Base-by-base conservation (phyloP, 2,329 filamentous ascomycete genomes). In the Colletotrichum lentis region DNA sequence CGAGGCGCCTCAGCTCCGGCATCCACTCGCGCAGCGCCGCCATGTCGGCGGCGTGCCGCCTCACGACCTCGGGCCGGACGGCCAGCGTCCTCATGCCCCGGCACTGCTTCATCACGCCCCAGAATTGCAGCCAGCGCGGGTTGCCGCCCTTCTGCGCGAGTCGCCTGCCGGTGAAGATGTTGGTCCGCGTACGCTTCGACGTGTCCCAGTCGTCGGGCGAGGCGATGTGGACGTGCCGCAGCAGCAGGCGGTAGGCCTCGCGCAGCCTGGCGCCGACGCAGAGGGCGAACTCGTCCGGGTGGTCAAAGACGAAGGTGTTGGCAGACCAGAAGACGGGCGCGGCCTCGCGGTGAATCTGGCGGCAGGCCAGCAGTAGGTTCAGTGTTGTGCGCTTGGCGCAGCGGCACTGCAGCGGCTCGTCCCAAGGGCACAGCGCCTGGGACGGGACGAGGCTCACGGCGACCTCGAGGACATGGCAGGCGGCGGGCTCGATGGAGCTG, bases 91-190 rank as follows among this genome's bases (percentile, higher is more conserved):
- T 20, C 53, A 68, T 18, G 14, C 47, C 61, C 2, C 16, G 18
- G 54, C 65, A 68, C 61, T 68, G 65, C 11, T 64, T 58, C 22
- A 68, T 39, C 31, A 60, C 62, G 18, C 55, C 62, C 65, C 65
- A 68, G 55, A 68, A 68, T 54, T 68, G 60, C 14, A 27, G 35
- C 65, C 65, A 68, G 14, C 67, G 50, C 58, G 49, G 57, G 27
- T 62, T 62, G 27, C 18, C 10, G 27, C 16, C 49, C 35, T 18
- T n/a, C 11, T 5, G 7, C 24, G 5, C 4, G 24, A 44, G 5
- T 22, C 31, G 1, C 12, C 18, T 1, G 49, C 12, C n/a, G 2
- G 35, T 53, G 14, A 57, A 35, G 16, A 49, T 0, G 5, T 68
- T 64, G 39, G 24, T 20, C 20, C 16, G 31, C 27, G 67, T 54